Evolutionary conservation across 257 asterid genomes (phyloP), one percentile per base, ranked within the genome.

Genomic region (Echites panduratus): DNA sequence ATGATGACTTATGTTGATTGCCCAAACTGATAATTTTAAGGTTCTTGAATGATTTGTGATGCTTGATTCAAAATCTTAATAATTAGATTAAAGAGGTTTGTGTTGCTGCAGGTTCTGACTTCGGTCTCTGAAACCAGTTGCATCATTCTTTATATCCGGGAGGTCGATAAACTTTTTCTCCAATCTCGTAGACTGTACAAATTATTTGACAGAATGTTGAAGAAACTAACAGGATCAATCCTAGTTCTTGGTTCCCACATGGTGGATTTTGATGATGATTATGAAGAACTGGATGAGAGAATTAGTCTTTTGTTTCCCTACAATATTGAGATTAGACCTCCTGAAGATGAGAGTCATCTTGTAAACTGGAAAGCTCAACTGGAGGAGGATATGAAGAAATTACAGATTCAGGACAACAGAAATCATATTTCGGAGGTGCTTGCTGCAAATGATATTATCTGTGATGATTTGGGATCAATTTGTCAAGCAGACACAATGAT

Each of bases 191-290:
- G 94, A 79, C 77, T 90, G 2, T 76, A 84, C 86, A 89, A 82
- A 77, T 76, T 90, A 70, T 87, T 90, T 44, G 87, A 89, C 3
- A 82, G 83, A 82, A 84, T 92, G 94, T 79, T 95, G 80, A 92
- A 87, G 82, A 90, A 85, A 77, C 74, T 95, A 78, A 80, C 97
- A 4, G 99, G 99, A 76, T 78, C 96, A 5, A 71, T 92, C 64
- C 69, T 95, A 82, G 95, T 95, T 70, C 96, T 95, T 9, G 99
- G 99, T 52, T 95, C 99, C 54, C 88, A 91, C n/a, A 84, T 83
- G 82, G 74, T 85, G 71, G 93, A 90, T 73, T 76, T 68, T 53
- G 94, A 83, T 68, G 91, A 89, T 40, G 89, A 87, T 66, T 78
- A 79, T 68, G 84, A 70, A 52, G 96, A 89, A 76, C 68, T 84